Evolutionary conservation across 1,284 basidiomycete species (phyloP), one percentile per base, ranked within the genome.

Genomic region (Laetiporus sulphureus): DNA sequence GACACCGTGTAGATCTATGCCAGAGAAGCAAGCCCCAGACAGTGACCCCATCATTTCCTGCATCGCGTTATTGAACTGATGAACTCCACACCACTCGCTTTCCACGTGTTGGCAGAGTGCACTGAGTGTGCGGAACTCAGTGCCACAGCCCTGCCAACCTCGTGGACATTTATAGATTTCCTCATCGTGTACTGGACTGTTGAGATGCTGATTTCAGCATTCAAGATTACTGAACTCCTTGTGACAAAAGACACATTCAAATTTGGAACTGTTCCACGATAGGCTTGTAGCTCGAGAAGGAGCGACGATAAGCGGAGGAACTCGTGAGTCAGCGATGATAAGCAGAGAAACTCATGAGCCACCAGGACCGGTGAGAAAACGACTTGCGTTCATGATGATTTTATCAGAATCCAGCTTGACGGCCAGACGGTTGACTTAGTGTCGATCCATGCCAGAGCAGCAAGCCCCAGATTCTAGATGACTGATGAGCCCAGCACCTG

Each of bases 221-320:
- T 15, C 6, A n/a, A 58, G 47, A 7, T 23, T 40, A 19, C 7
- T 11, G 46, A 42, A 56, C 36, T 41, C 47, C 11, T 42, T 36
- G 41, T 52, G 49, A 42, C 54, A 56, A 32, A 70, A 45, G 48
- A 64, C 59, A 53, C 68, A 71, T 44, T 67, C 64, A 55, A 61
- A 69, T 7, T 46, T 43, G 15, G 5, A 2, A 3, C 63, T 64
- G 40, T 69, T 67, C 57, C 58, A 67, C 10, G 63, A 56, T n/a
- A 40, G 56, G 29, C 56, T 50, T 3, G 65, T 66, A 27, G 65
- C 64, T 48, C 48, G 52, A 20, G n/a, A n/a, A n/a, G n/a, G n/a
- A n/a, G 25, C 36, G 1, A 23, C 40, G 11, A 20, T 32, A 18
- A 36, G 23, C 42, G 19, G 11, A 22, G 35, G 18, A 33, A 25